These are phyloP conservation scores for Austroboletus rostrupii DNA, from an alignment of 1,284 basidiomycete species.

Conservation along the genomic window DNA sequence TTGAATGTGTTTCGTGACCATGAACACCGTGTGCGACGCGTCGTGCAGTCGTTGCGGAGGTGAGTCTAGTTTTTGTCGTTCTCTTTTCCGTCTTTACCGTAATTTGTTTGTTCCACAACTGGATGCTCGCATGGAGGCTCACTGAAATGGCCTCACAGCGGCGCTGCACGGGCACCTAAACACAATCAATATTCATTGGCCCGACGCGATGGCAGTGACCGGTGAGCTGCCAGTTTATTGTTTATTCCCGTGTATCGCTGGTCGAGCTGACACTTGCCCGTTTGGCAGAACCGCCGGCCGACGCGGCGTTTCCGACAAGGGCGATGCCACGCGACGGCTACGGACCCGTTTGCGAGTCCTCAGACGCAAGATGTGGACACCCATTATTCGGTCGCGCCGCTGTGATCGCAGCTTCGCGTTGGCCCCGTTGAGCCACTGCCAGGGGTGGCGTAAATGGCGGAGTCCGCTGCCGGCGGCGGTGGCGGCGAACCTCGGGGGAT, in stretches of 20 bases:
- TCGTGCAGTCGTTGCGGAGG: neutral
- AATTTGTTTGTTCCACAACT: too few species aligned
- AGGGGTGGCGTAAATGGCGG: slow-evolving; percentile 20
- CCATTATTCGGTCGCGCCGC: neutral
- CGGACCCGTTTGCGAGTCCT: neutral
- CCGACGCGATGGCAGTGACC: too few species aligned
- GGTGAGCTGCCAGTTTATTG: too few species aligned
- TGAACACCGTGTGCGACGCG: neutral
- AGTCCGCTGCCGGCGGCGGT: slow-evolving; percentile 9
- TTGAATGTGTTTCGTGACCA: slow-evolving; percentile 18
- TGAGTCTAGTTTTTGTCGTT: neutral
- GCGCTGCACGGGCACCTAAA: too few species aligned
- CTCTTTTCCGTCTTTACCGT: too few species aligned
- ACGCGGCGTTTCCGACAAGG: neutral
- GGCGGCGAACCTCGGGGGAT: neutral
- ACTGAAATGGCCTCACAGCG: too few species aligned
- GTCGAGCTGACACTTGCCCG: too few species aligned
- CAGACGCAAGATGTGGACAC: neutral
- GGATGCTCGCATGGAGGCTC: too few species aligned
- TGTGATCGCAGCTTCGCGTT: too few species aligned
- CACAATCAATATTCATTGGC: too few species aligned
- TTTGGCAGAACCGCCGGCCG: neutral
- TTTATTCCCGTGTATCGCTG: too few species aligned
- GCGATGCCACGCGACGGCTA: neutral
- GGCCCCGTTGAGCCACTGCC: neutral